phyloP scores from a whole-genome alignment of 441 rosid species.

The Populus hybrid region DNA sequence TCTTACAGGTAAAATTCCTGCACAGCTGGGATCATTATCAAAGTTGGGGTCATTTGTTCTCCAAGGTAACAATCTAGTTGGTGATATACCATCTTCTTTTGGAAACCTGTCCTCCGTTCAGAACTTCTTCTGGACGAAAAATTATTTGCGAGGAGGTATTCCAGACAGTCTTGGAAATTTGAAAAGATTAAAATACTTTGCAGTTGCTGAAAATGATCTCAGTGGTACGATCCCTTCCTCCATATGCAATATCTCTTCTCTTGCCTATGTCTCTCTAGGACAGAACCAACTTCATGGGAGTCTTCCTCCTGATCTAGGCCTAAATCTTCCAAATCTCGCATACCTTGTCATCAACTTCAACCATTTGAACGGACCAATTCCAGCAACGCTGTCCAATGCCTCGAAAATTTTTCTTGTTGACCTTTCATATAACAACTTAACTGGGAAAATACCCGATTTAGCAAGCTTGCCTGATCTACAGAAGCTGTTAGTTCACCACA shows the following conservation, averaged over 20 bases:
- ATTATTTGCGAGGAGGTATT: constrained; percentile 1
- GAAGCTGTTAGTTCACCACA: background rate
- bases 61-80: background rate
- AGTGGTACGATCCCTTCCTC: constrained; percentile 11
- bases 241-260: constrained; percentile 9
- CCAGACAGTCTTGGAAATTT: constrained; percentile 1
- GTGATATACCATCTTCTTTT: constrained; percentile 6
- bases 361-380: constrained; percentile 8
- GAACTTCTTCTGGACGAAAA: background rate
- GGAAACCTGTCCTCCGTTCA: constrained; percentile 1
- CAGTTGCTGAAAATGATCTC: background rate
- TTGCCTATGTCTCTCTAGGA: background rate
- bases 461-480: background rate
- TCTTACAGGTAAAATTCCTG: constrained; percentile 8
- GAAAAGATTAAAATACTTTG: background rate
- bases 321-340: constrained; percentile 10
- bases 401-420: background rate
- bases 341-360: constrained; percentile 1
- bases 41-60: constrained; percentile 5
- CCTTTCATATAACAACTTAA: background rate
- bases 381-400: background rate
- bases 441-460: background rate
- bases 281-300: constrained; percentile 7
- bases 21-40: constrained; percentile 1
- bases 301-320: constrained; percentile 8